Base-by-base conservation (phyloP, 1,284 basidiomycete genomes). In the Amylostereum chailletii region DNA sequence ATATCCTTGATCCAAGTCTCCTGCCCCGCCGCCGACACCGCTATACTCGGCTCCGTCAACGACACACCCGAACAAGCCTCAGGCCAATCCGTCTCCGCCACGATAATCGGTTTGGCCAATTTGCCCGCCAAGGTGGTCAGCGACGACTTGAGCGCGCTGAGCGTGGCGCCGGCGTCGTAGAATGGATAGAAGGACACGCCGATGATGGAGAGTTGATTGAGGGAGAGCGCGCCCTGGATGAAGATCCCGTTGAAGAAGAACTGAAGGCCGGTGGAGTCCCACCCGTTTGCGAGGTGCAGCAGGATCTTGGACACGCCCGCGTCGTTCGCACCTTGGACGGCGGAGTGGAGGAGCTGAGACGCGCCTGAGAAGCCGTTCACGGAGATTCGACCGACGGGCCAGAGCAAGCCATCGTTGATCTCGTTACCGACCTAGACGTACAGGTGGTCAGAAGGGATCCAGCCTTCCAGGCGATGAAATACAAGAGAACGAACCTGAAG, bases 41-140 rank as follows among this genome's bases (percentile, higher is more conserved):
- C 59, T 50, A 81, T 70, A 8, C 69, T 69, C 3, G 66, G 62
- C 53, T 79, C 72, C 50, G 74, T 77, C 56, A 80, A 59, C 0
- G 70, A 63, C 2, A 67, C 68, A 2, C 72, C 73, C 32, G 65
- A 57, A 61, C 81, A 83, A 0, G 62, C 58, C 7, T 63, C 75
- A 0, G 81, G 78, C 79, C 79, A 84, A 62, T 84, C 75, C 2
- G 80, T 83, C 62, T 83, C 81, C 3, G 78, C 80, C 7, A 83
- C 72, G 59, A 83, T 74, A 41, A 82, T 47, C 29, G 75, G 75
- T 67, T 83, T 82, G 44, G 65, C 67, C 45, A 69, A 75, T 43
- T 67, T 70, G 44, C 70, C 72, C 4, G 75, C 71, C 37, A 79
- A 63, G 40, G 68, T 70, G 32, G 70, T 72, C 55, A 84, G 62